Evolutionary conservation across 768 basidiomycete species (phyloP), one percentile per base, ranked within the genome.

Genomic region (Lactarius sp.): DNA sequence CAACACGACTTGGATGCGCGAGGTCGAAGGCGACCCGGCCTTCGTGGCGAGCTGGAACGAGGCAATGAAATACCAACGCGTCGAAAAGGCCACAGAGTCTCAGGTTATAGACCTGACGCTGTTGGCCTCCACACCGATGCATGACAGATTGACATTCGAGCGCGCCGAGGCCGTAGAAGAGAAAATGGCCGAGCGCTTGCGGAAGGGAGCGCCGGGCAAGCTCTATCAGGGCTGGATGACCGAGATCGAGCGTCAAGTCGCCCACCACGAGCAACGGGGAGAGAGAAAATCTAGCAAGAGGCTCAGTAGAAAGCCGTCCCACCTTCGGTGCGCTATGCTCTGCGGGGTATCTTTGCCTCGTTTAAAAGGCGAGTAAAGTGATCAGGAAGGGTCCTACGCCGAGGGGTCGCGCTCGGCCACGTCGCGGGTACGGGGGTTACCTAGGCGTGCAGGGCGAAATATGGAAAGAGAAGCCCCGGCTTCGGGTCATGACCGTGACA

Each of bases 1-100:
- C 36, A 63, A 66, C 41, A 68, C 67, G 9, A 68, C 65, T 9
- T 68, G 67, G 67, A 55, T 61, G 65, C 58, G 59, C 20, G 60
- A 55, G 1, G 27, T 66, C 18, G 39, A 49, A 0, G 56, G 18
- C 33, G 58, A 66, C 22, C 37, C 55, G 0, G 60, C 37, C 7
- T 27, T 68, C 12, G 20, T 66, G 41, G 4, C 20, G 3, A 46
- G 55, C 34, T 68, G 67, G 67, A 27, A 58, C 27, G 60, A 58
- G 3, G 39, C 56, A 10, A 58, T 66, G 31, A 41, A 33, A 14
- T 1, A 22, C 16, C 67, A 68, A 22, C 65, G 60, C 1, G 6
- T 27, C 31, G 5, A 7, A 14, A 41, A 51, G 12, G 65, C 67
- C 4, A 3, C 6, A 8, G 65, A 66, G 41, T 62, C 67, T 1